Conservation (phyloP, 371 early-diverging fungal genomes). For the Zopfochytrium polystomum region DNA sequence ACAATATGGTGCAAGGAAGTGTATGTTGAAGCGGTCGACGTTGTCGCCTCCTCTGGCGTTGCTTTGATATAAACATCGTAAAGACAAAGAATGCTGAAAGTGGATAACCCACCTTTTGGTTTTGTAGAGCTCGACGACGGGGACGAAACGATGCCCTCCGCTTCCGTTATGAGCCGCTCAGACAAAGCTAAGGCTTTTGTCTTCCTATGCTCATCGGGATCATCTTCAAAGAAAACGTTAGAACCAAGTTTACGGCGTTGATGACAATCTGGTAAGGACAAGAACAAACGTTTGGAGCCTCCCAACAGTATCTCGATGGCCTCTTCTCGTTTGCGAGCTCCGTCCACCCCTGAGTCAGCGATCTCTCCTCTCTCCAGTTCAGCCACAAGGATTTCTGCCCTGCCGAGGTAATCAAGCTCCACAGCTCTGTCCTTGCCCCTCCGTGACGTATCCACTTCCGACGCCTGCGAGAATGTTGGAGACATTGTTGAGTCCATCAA, state of each 20-base stretch:
- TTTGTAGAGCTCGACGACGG: neutral
- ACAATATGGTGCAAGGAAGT: no score
- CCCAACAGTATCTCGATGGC: constrained; percentile 58
- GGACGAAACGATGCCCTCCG: constrained; percentile 37
- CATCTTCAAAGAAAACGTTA: constrained; percentile 38
- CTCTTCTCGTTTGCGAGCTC: constrained; percentile 57
- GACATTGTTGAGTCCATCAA: no score
- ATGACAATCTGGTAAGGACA: no score
- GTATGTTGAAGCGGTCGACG: no score
- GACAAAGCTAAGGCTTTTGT: constrained; percentile 51
- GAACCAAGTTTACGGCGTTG: no score
- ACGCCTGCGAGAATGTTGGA: no score
- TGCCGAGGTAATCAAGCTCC: constrained; percentile 45
- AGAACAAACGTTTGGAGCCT: constrained; percentile 64
- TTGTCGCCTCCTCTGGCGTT: no score
- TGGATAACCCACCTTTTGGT: no score
- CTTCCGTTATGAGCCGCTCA: constrained; percentile 48
- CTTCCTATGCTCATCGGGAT: constrained; percentile 54
- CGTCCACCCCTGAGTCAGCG: constrained; percentile 20
- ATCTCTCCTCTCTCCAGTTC: neutral
- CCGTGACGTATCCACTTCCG: no score
- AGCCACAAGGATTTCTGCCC: constrained; percentile 24
- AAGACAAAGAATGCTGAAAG: no score
- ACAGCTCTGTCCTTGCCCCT: no score
- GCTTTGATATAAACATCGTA: no score